Conservation (phyloP, 2,329 filamentous ascomycete species). For the Calonectria crousiana region DNA sequence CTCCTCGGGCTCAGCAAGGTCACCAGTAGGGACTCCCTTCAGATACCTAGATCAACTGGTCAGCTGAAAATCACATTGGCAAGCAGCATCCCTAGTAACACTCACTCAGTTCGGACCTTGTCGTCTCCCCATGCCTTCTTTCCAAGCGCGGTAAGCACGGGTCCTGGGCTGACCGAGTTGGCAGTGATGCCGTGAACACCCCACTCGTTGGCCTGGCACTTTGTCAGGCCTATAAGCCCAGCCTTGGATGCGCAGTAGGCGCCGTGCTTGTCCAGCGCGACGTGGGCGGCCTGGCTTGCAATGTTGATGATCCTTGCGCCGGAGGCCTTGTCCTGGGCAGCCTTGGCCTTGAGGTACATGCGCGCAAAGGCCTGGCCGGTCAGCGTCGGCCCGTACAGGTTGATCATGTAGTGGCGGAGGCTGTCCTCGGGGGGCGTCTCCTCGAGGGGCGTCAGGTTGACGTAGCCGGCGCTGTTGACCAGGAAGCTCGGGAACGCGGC, state of each 20-base stretch:
- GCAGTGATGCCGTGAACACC: constrained; percentile 4
- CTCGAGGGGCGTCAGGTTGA: background rate
- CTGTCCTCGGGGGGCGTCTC: constrained; percentile 15
- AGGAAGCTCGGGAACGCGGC: constrained; percentile 9
- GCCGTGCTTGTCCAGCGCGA: constrained; percentile 8
- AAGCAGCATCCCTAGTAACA: background rate
- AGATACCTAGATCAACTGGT: background rate
- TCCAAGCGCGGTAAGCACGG: constrained; percentile 8
- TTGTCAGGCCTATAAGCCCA: constrained; percentile 5
- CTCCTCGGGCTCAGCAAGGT: constrained; percentile 14
- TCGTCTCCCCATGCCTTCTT: constrained; percentile 18
- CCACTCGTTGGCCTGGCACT: constrained; percentile 15
- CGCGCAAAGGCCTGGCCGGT: constrained; percentile 15
- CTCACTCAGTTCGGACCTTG: constrained; percentile 19
- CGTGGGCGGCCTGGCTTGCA: constrained; percentile 16
- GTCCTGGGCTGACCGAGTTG: constrained; percentile 14
- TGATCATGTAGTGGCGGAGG: constrained; percentile 13
- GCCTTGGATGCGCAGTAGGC: constrained; percentile 19
- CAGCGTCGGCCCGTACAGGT: constrained; percentile 12
- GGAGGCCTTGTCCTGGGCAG: background rate
- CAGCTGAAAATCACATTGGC: background rate
- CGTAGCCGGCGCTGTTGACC: constrained; percentile 16
- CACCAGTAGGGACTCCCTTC: constrained; percentile 8
- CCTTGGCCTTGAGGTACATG: constrained; percentile 1
- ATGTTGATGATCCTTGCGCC: constrained; percentile 10